Evolutionary conservation across 176 grass and related monocot species (phyloP), one percentile per base, ranked within the genome.

Genomic region (Luzula sylvatica): DNA sequence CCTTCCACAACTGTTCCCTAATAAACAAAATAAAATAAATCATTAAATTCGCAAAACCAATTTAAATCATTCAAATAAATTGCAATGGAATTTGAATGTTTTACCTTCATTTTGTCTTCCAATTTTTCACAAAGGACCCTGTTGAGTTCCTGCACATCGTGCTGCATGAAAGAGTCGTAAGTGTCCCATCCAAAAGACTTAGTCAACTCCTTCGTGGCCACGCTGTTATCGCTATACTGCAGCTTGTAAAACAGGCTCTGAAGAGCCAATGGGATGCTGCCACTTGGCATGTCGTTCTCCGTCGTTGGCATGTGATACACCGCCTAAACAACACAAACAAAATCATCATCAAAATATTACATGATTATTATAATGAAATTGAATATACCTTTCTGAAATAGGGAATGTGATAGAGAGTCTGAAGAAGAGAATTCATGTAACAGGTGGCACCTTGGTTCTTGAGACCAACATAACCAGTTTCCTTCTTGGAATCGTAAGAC

Each of bases 111-210:
- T 55, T 94, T 94, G 66, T 79, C 82, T 72, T 94, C 82, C 43
- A 94, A 77, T 80, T 87, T 94, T 67, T 94, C 87, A 55, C 87
- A 83, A 20, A 94, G 82, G 73, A 94, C 87, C 77, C 82, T 82
- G 47, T 94, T 87, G 64, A 94, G 78, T 74, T 94, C 87, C 70
- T 94, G 87, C 45, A 83, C 82, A 59, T 87, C 87, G 66, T 94
- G 87, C 64, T 94, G 87, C 87, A 94, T 94, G 75, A 94, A 94
- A 75, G 87, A 94, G 72, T 94, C 82, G 78, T 87, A 94, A 46
- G 87, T 94, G 59, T 94, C 87, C 87, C 87, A 94, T 55, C 87
- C 87, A 83, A 94, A 94, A 73, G 87, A 94, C 78, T 94, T 94
- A 26, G 87, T 94, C 58, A 94, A 55, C 68, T 94, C 87, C 78